Base-by-base conservation (phyloP, 2,329 filamentous ascomycete species). In the Alternaria viburni region DNA sequence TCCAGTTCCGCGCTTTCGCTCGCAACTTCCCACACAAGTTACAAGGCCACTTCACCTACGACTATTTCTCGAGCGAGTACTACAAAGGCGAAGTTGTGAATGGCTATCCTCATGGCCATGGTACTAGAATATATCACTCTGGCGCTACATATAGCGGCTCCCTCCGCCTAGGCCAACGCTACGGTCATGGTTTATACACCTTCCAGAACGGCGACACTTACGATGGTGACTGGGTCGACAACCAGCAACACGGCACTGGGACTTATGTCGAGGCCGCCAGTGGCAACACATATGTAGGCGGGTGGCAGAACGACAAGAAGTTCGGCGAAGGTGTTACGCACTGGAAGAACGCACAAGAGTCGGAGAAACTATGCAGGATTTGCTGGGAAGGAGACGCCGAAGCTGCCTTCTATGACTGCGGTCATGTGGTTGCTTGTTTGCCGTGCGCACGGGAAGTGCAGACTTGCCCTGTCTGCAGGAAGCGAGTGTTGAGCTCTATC, bases 131-230 rank as follows among this genome's bases (percentile, higher is more conserved):
- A 67, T 82, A 85, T 65, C 81, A 85, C 65, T 83, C 81, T 25
- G 87, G 86, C 50, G 84, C 87, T 57, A 83, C 82, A 23, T 90
- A 90, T 74, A 79, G 77, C 15, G 88, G 88, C 17, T 77, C 81
- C 6, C 88, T 89, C 73, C 77, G 83, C 55, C 80, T 86, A 32
- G 83, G 83, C 49, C 78, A 83, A 57, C 85, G 85, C 57, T 83
- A 87, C 43, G 88, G 88, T 19, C 80, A 84, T 55, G 88, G 88
- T 54, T 81, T 81, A 12, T 86, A 89, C 81, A 85, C 83, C 6
- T 89, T 88, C 74, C 83, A 85, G 25, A 88, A 97, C 79, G 88
- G 88, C 65, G 89, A 89, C 56, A 86, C 90, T 62, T 88, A 85
- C 69, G 79, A 80, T 17, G 83, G 83, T 45, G 74, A 90, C 59